Evolutionary conservation across 345 rosid genomes (phyloP).

Genomic region (Pugionium dolabratum): DNA sequence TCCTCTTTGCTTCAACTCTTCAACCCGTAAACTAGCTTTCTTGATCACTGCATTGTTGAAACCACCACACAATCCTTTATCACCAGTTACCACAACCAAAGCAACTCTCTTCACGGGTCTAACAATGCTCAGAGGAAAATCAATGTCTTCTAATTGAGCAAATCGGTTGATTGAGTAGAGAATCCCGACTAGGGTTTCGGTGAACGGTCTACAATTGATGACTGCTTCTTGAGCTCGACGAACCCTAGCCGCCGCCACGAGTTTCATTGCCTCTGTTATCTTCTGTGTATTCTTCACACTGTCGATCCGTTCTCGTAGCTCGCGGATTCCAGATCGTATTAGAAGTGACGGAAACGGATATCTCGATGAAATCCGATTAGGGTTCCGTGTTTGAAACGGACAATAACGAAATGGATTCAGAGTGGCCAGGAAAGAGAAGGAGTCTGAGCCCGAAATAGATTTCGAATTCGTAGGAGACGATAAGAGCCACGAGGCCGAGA

Average conservation of each 20-base stretch:
- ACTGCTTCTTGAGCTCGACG: slow-evolving; percentile 91
- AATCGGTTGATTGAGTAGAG: slow-evolving; percentile 53
- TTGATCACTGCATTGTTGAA: slow-evolving; percentile 68
- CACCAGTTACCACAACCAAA: slow-evolving; percentile 61
- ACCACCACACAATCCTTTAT: slow-evolving; percentile 84
- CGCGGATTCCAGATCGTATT: slow-evolving; percentile 59
- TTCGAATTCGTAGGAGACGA: slow-evolving; percentile 23
- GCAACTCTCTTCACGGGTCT: slow-evolving; percentile 82
- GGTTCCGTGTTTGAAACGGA: slow-evolving; percentile 12
- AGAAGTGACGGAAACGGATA: slow-evolving; percentile 17
- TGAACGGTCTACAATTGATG: slow-evolving; percentile 71
- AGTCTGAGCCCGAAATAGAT: neutral
- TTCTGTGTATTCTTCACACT: slow-evolving; percentile 66
- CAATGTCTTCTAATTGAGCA: slow-evolving; percentile 63
- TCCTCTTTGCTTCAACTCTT: slow-evolving; percentile 60
- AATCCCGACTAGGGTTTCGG: slow-evolving; percentile 57
- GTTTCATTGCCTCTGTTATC: slow-evolving; percentile 84
- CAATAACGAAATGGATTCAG: slow-evolving; percentile 13
- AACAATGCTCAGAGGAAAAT: slow-evolving; percentile 61
- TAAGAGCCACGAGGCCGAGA: slow-evolving; percentile 31
- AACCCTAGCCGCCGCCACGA: slow-evolving; percentile 78
- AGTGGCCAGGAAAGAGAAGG: slow-evolving; percentile 6
- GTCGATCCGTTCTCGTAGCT: slow-evolving; percentile 59
- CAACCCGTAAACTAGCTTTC: slow-evolving; percentile 57
- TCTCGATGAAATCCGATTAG: slow-evolving; percentile 15